phyloP scores from a whole-genome alignment of 148 eudicot species.

The Camellia lanceoleosa region DNA sequence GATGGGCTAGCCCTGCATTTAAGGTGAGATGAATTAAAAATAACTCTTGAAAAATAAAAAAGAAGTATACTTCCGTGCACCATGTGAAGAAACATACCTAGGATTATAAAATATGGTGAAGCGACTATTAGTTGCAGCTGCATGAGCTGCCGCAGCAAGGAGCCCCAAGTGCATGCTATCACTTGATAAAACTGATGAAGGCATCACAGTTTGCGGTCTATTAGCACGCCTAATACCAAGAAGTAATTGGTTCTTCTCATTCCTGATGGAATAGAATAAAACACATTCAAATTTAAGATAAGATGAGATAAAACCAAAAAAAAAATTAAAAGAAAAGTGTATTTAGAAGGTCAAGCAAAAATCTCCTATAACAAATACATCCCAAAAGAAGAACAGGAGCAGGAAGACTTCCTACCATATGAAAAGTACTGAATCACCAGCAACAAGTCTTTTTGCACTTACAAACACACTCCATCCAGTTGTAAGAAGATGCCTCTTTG shows the following conservation, averaged over 20 bases:
- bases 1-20: constrained; percentile 47
- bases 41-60: not conserved
- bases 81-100: constrained; percentile 28
- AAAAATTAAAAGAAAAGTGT: not conserved
- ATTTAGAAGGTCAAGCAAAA: not conserved
- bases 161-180: constrained; percentile 73
- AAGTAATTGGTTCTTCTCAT: constrained; percentile 59
- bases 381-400: not conserved
- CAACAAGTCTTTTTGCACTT: constrained; percentile 43
- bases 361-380: not conserved
- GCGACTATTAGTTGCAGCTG: constrained; percentile 56
- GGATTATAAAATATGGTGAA: constrained; percentile 67
- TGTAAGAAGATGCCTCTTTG: constrained; percentile 51
- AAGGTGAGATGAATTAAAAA: constrained; percentile 3
- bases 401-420: constrained; percentile 33
- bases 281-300: not conserved
- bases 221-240: constrained; percentile 64
- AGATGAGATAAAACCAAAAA: not conserved
- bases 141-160: constrained; percentile 73
- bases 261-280: constrained; percentile 31
- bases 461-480: constrained; percentile 55
- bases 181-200: constrained; percentile 63
- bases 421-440: constrained; percentile 51
- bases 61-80: not conserved
- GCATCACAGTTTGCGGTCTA: constrained; percentile 63